These are phyloP conservation scores for Saccharomyces hybrid DNA, from an alignment of 1,139 yeast genomes.

Conservation along the genomic window DNA sequence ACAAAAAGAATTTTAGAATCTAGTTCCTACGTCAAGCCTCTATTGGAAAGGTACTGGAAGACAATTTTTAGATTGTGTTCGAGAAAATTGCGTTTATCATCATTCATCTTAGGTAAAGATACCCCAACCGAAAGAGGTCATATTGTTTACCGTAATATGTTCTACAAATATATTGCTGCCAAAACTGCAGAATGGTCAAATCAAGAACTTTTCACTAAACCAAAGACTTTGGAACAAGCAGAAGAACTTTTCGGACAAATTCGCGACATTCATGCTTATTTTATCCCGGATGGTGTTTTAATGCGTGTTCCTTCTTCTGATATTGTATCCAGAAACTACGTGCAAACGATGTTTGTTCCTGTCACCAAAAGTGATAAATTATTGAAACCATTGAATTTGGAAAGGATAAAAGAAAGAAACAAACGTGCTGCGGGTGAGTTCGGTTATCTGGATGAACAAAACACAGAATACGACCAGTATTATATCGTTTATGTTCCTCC, in stretches of 20 bases:
- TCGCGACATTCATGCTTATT: conserved; percentile 40
- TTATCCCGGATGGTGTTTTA: conserved; percentile 70
- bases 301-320: conserved; percentile 85
- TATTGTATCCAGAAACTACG: conserved; percentile 55
- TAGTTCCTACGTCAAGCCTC: conserved; percentile 27
- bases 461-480: conserved; percentile 48
- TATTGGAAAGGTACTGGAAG: conserved; percentile 52
- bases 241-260: conserved; percentile 37
- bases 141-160: conserved; percentile 46
- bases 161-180: conserved; percentile 35
- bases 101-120: conserved; percentile 64
- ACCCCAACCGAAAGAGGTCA: conserved; percentile 70
- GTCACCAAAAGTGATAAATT: conserved; percentile 76
- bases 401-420: conserved; percentile 30
- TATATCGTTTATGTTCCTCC: conserved; percentile 86
- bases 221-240: conserved; percentile 48
- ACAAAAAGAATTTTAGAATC: conserved; percentile 22
- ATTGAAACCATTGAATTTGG: conserved; percentile 39
- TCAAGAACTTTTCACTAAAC: conserved; percentile 51
- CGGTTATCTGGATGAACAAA: conserved; percentile 48
- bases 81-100: conserved; percentile 58
- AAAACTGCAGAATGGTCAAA: conserved; percentile 32
- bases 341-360: conserved; percentile 62
- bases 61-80: conserved; percentile 51
- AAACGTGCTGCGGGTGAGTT: conserved; percentile 36